These are phyloP conservation scores for Leccinum uliginosum DNA, from an alignment of 768 basidiomycete species.

Conservation along the genomic window DNA sequence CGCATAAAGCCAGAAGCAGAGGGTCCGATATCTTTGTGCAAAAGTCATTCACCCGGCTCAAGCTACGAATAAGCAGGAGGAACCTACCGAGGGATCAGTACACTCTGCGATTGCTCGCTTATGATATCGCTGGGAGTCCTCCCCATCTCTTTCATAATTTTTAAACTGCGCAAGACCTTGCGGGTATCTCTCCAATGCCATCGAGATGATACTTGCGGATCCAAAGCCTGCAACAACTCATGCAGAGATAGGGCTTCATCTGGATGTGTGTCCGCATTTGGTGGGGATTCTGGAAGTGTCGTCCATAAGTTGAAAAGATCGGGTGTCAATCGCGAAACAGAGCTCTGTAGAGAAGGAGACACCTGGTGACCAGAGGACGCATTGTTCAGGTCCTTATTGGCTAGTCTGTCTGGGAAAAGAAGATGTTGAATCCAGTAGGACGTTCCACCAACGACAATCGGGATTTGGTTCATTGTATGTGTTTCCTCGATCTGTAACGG, in stretches of 20 bases:
- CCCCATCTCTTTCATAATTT: slow-evolving; percentile 70
- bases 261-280: slow-evolving; percentile 52
- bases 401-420: slow-evolving; percentile 78
- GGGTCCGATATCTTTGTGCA: slow-evolving; percentile 64
- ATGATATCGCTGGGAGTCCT: slow-evolving; percentile 65
- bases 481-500: slow-evolving; percentile 66
- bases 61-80: not conserved
- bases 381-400: slow-evolving; percentile 21
- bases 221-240: slow-evolving; percentile 60
- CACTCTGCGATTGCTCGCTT: slow-evolving; percentile 49
- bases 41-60: not conserved
- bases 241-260: slow-evolving; percentile 62
- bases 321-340: slow-evolving; percentile 42
- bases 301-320: slow-evolving; percentile 49
- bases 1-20: slow-evolving; percentile 91
- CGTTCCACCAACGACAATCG: slow-evolving; percentile 93
- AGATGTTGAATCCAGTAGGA: slow-evolving; percentile 98
- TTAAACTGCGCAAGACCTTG: slow-evolving; percentile 79
- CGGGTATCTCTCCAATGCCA: slow-evolving; percentile 98
- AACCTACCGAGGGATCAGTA: slow-evolving; percentile 48
- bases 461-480: slow-evolving; percentile 57
- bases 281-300: slow-evolving; percentile 54
- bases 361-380: slow-evolving; percentile 3
- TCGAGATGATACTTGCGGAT: slow-evolving; percentile 66
- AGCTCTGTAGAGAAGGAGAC: slow-evolving; percentile 38